Percentiles rank a stretch among this genome's conserved stretches.
phyloP scores from a whole-genome alignment of 2,329 filamentous ascomycete species.

The Penicillium sp. region DNA sequence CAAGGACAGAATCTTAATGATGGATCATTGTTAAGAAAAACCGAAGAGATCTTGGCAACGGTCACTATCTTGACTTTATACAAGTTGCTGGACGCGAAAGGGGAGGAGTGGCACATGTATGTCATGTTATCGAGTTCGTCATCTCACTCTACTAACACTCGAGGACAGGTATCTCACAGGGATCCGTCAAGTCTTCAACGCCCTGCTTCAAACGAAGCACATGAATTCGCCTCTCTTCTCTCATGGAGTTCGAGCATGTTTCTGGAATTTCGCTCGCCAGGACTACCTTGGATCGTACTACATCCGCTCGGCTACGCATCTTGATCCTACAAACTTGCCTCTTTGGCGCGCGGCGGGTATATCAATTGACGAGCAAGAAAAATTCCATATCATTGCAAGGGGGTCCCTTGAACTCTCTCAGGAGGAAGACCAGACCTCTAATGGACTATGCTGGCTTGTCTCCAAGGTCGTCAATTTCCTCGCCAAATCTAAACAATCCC shows the following conservation, averaged over 20 bases:
- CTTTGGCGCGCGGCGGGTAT: conserved; percentile 65
- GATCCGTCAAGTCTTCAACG: conserved; percentile 58
- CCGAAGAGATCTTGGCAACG: conserved; percentile 62
- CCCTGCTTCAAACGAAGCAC: conserved; percentile 37
- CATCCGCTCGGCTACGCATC: conserved; percentile 58
- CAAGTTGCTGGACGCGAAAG: conserved; percentile 63
- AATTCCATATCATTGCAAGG: conserved; percentile 38
- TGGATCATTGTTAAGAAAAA: conserved; percentile 42
- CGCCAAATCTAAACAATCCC: conserved; percentile 57
- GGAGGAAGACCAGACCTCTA: conserved; percentile 64
- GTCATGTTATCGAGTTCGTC: not conserved
- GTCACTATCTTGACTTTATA: conserved; percentile 64
- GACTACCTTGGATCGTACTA: conserved; percentile 64
- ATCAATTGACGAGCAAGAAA: conserved; percentile 53
- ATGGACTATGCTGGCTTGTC: conserved; percentile 63
- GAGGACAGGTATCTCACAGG: conserved; percentile 59
- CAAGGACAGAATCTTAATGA: conserved; percentile 13
- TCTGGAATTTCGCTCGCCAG: conserved; percentile 65
- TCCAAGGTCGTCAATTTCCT: conserved; percentile 66
- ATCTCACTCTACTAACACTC: not conserved
- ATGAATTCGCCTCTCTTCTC: conserved; percentile 39
- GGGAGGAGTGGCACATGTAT: conserved; percentile 58
- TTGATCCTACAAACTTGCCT: conserved; percentile 58
- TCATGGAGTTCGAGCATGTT: conserved; percentile 57
- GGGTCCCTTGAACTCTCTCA: conserved; percentile 43